phyloP scores from a whole-genome alignment of 1,139 yeast genomes.

The Arxiozyma slooffiae region DNA sequence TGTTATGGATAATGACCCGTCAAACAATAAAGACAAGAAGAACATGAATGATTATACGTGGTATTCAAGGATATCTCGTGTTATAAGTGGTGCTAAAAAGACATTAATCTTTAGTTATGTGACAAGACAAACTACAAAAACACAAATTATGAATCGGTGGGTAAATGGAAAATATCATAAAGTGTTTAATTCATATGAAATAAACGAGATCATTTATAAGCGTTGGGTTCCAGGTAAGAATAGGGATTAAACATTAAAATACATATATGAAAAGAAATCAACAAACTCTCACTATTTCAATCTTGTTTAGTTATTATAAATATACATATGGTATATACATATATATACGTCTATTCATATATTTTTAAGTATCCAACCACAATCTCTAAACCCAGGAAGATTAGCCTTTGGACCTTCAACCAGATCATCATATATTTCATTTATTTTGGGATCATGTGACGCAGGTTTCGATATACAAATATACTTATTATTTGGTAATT shows the following conservation, averaged over 20 bases:
- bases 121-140: conserved; percentile 37
- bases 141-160: conserved; percentile 25
- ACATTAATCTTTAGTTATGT: conserved; percentile 62
- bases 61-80: conserved; percentile 57
- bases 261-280: neutral
- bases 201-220: conserved; percentile 58
- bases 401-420: conserved; percentile 45
- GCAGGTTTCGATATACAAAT: conserved; percentile 83
- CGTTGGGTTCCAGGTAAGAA: conserved; percentile 83
- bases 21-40: neutral
- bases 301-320: neutral
- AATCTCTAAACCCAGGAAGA: conserved; percentile 51
- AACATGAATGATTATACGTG: conserved; percentile 23
- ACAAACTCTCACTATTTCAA: neutral
- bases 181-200: conserved; percentile 35
- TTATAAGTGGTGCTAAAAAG: conserved; percentile 80
- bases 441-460: conserved; percentile 31
- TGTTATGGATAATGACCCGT: conserved; percentile 38
- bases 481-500: conserved; percentile 53
- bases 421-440: conserved; percentile 39
- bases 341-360: conserved; percentile 40
- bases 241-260: conserved; percentile 42
- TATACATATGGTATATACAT: neutral
- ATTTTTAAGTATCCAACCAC: conserved; percentile 66
- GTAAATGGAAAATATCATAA: conserved; percentile 23